Conservation (phyloP, 2,329 filamentous ascomycete species). For the Ophiostoma populinum region DNA sequence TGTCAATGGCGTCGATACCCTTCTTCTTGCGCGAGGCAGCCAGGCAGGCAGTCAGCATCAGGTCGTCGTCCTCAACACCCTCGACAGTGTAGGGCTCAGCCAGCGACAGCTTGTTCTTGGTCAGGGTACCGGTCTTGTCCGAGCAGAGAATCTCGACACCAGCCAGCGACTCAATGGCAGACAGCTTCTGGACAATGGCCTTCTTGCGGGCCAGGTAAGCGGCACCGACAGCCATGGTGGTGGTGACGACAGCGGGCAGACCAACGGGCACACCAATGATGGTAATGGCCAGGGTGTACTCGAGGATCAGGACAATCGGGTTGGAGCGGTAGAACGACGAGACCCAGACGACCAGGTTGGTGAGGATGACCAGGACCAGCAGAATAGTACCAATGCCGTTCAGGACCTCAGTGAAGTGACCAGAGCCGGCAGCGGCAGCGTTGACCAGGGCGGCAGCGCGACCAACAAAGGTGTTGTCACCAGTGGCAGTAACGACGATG, state of each 20-base stretch:
- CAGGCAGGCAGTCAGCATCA: constrained; percentile 76
- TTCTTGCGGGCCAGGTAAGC: constrained; percentile 84
- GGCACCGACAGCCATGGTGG: constrained; percentile 86
- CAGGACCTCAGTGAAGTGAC: constrained; percentile 83
- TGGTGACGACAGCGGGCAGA: constrained; percentile 84
- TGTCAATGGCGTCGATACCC: constrained; percentile 88
- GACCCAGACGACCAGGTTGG: constrained; percentile 69
- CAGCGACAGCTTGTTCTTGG: constrained; percentile 85
- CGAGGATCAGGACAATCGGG: constrained; percentile 58
- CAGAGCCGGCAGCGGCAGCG: constrained; percentile 52
- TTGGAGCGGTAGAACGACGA: constrained; percentile 80
- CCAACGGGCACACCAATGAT: constrained; percentile 87
- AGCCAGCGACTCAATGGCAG: constrained; percentile 78
- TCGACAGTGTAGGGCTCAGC: constrained; percentile 69
- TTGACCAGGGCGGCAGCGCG: constrained; percentile 74
- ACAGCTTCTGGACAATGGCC: constrained; percentile 85
- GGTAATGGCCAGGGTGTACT: constrained; percentile 76
- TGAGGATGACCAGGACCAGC: constrained; percentile 63
- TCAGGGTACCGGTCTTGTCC: constrained; percentile 85
- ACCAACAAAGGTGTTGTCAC: constrained; percentile 82
- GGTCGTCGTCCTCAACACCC: constrained; percentile 70
- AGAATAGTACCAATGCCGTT: constrained; percentile 74
- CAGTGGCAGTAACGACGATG: constrained; percentile 65
- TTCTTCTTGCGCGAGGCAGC: constrained; percentile 89
- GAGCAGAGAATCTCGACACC: constrained; percentile 90